phyloP scores from a whole-genome alignment of 2,329 filamentous ascomycete genomes.

The Pezicula radicicola region DNA sequence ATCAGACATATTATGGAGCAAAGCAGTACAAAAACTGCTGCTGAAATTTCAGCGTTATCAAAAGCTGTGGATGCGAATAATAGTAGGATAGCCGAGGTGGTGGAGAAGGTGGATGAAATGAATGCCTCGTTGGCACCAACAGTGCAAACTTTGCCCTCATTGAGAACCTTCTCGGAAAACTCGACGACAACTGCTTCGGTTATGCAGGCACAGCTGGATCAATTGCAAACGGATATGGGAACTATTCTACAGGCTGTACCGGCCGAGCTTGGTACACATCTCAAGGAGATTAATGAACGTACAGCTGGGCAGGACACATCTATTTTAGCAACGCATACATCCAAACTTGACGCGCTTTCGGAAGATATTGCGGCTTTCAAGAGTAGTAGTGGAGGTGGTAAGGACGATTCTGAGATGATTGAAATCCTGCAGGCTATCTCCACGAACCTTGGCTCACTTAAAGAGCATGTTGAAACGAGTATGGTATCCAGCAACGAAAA shows the following conservation, averaged over 20 bases:
- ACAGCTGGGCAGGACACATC: slow-evolving; percentile 10
- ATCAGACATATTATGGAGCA: slow-evolving; percentile 17
- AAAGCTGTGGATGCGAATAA: slow-evolving; percentile 20
- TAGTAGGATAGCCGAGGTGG: slow-evolving; percentile 16
- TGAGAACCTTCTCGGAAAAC: slow-evolving; percentile 18
- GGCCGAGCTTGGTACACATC: slow-evolving; percentile 18
- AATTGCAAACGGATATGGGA: slow-evolving; percentile 25
- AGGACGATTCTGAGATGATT: slow-evolving; percentile 12
- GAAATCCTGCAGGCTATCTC: slow-evolving; percentile 19
- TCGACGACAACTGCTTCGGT: slow-evolving; percentile 19
- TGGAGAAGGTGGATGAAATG: slow-evolving; percentile 15
- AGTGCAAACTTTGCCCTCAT: slow-evolving; percentile 14
- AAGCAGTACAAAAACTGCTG: slow-evolving; percentile 16
- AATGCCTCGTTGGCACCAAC: slow-evolving; percentile 14
- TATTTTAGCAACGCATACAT: slow-evolving; percentile 15
- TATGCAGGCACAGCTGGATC: slow-evolving; percentile 27
- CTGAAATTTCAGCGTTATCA: slow-evolving; percentile 21
- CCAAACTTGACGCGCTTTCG: slow-evolving; percentile 21
- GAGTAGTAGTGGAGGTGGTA: background rate
- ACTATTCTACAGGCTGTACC: slow-evolving; percentile 20
- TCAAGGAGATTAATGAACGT: slow-evolving; percentile 18
- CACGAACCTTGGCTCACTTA: background rate
- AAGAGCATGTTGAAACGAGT: background rate
- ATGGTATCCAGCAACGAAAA: background rate
- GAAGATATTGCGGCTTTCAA: slow-evolving; percentile 18